Base-by-base conservation (phyloP, 208 protist genomes). In the Phytomonas sp. region DNA sequence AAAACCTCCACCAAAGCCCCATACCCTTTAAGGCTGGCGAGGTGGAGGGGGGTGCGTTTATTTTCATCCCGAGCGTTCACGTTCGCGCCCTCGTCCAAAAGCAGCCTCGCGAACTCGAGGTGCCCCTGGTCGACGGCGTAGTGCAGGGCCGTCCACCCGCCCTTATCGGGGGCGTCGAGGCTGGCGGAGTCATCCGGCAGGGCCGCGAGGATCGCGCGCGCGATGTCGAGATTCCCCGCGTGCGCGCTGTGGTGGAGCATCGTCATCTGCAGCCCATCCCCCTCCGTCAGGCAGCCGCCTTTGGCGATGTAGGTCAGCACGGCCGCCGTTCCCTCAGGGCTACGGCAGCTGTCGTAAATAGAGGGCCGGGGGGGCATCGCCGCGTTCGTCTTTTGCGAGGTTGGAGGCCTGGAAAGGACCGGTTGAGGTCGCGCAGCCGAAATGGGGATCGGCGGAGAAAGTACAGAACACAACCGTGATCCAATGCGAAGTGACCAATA, bases 131-230 rank as follows among this genome's bases (percentile, higher is more conserved):
- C 91, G 0, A 83, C 83, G 4, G 88, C 88, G 74, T 93, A 96
- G 74, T 96, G 91, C 64, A 96, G 71, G 61, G 88, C 74, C 2
- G 91, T 94, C 89, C 91, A 96, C n/a, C 88, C 91, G 29, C 84
- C 88, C 10, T 16, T 49, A 65, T 96, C 91, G 0, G 40, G 63
- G 10, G 87, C 85, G 49, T 96, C 91, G 23, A 93, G 56, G 71
- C 86, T 75, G 0, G 89, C 60, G 11, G 52, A 65, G 63, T 89
- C 86, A 63, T 45, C 56, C n/a, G 69, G 26, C 19, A 71, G 37
- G 0, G 66, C 60, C 0, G 76, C 73, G 16, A 95, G 73, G 60
- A 95, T 61, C 23, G 66, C 37, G 19, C 69, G 69, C 14, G 86
- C 75, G 63, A 91, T 72, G 4, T 29, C 40, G 5, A 56, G 36